Evolutionary conservation across 257 asterid species (phyloP), one percentile per base, ranked within the genome.

Genomic region (Nyctanthes arbortristis): DNA sequence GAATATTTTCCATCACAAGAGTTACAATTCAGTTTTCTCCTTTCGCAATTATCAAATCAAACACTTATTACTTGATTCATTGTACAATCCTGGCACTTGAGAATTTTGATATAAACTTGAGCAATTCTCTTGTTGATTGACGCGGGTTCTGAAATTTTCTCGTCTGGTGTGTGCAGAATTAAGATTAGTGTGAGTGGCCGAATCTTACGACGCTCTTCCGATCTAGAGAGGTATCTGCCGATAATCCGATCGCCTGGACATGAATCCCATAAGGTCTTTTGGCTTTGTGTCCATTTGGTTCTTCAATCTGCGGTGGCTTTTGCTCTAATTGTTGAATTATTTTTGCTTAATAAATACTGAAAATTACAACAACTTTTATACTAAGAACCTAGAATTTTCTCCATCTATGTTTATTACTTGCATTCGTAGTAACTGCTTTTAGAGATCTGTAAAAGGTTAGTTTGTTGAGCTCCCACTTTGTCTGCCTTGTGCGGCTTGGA

Each of bases 261-360:
- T 88, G 96, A 88, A 88, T 79, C 76, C 96, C 31, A 78, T 86
- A 59, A 86, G 96, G 96, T 84, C 36, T 28, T 35, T 25, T 47
- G 29, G 6, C 34, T 24, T 54, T 60, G 5, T n/a, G 60, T 16
- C 2, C 27, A 37, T 13, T 29, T 1, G 25, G 10, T 29, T 25
- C n/a, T 29, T 35, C 4, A 13, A 74, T 66, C 3, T 18, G 22
- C 59, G 28, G 45, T 22, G 1, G 12, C 45, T 66, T 55, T 5
- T 35, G 24, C 4, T 16, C 57, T 35, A n/a, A 29, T 33, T 24
- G 43, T 60, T 74, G 54, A 25, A 16, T 65, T 66, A 33, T 3
- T 55, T 67, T 36, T n/a, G 14, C 39, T 52, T 61, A 60, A 30
- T 31, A 34, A 5, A 4, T 28, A n/a, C n/a, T 25, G 1, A n/a